Evolutionary conservation across 2,329 filamentous ascomycete genomes (phyloP), one percentile per base, ranked within the genome.

Genomic region (Pleomassaria siparia): DNA sequence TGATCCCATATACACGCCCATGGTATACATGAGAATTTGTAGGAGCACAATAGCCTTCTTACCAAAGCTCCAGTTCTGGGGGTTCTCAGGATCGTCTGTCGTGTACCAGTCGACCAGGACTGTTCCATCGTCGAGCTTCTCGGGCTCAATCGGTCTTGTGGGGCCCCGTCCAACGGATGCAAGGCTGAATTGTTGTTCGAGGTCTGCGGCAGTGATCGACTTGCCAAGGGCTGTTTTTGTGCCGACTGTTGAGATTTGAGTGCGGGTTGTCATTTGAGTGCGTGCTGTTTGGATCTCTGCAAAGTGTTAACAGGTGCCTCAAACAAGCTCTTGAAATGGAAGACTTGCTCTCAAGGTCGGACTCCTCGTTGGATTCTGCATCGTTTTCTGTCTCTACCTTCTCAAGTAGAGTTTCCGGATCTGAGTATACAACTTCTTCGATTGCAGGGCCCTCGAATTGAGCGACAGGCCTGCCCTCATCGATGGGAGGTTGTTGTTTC

Each of bases 11-110:
- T 81, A 81, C 3, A 81, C 81, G 20, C 81, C 77, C 51, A 85
- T 80, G 0, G 83, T 86, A 80, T 86, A 72, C 80, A 85, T 50
- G 4, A 82, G 53, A 48, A 76, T 74, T 52, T 72, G 66, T 3
- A 58, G 41, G 0, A 70, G 61, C 2, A 72, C 71, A 4, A 73
- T 56, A 1, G 54, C 48, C 40, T 72, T 73, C 50, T 66, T 72
- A 16, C 52, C 50, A 25, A 60, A 58, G 6, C 55, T 47, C 70
- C 70, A 74, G 46, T 74, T 74, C 57, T 72, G 64, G 1, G 72
- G 72, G 42, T 74, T 74, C 1, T 62, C 63, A 0, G 63, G 43
- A 30, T 73, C 69, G 36, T 71, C 67, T 2, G 71, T 74, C 0
- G 65, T 67, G 46, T 76, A 76, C 72, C 73, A 76, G 47, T 75